Percentiles rank a stretch among this genome's conserved stretches.
phyloP scores from a whole-genome alignment of 257 asterid genomes.

The Primulina eburnea region DNA sequence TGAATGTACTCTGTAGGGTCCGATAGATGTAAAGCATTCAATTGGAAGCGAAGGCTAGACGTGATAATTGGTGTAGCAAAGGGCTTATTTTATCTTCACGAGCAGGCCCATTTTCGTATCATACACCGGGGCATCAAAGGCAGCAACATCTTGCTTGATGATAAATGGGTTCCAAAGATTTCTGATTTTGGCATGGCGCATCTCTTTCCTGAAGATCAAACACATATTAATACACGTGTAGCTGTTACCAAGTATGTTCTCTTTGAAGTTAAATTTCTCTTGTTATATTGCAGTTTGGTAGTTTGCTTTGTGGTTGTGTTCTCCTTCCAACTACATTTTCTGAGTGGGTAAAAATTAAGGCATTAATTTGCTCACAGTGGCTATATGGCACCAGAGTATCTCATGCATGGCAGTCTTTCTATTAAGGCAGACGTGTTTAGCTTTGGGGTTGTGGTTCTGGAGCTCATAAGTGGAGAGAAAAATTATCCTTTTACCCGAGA shows the following conservation, averaged over 20 bases:
- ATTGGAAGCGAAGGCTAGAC: constrained; percentile 79
- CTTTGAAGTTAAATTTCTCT: background rate
- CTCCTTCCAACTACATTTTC: constrained; percentile 6
- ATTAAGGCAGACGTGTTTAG: constrained; percentile 83
- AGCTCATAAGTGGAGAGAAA: constrained; percentile 87
- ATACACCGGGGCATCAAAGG: constrained; percentile 92
- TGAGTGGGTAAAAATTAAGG: background rate
- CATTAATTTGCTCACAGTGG: constrained; percentile 59
- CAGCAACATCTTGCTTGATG: constrained; percentile 84
- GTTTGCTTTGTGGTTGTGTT: background rate
- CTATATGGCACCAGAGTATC: constrained; percentile 97
- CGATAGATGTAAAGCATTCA: constrained; percentile 43
- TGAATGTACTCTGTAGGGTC: constrained; percentile 44
- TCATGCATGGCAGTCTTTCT: constrained; percentile 73
- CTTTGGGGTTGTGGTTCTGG: constrained; percentile 91
- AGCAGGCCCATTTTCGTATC: constrained; percentile 68
- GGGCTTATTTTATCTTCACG: constrained; percentile 86
- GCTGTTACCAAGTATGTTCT: constrained; percentile 86
- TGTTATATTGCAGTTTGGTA: background rate
- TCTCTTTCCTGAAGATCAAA: constrained; percentile 66
- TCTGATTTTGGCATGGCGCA: constrained; percentile 96
- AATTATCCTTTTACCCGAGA: constrained; percentile 67
- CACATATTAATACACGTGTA: constrained; percentile 76
- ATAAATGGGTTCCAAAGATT: constrained; percentile 84
- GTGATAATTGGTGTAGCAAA: constrained; percentile 65